These are phyloP conservation scores for Lineolata rhizophorae DNA, from an alignment of 495 filamentous ascomycete genomes.

Conservation along the genomic window DNA sequence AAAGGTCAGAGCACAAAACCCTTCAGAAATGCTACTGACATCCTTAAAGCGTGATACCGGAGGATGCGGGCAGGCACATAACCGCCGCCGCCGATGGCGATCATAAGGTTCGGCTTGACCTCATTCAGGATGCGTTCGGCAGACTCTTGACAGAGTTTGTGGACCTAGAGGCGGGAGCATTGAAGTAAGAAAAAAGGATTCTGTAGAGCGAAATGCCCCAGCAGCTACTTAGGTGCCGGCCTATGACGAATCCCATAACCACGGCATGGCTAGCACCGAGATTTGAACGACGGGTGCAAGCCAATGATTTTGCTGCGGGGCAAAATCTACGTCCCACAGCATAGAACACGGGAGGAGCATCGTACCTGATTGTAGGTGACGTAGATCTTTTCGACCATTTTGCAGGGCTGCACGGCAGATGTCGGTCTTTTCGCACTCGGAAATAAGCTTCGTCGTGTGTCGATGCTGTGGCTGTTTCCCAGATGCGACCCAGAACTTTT, in stretches of 20 bases:
- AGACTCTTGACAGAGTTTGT: conserved; percentile 81
- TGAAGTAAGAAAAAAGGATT: not conserved
- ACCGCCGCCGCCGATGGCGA: conserved; percentile 93
- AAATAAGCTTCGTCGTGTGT: too few species aligned
- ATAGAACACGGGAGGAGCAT: not conserved
- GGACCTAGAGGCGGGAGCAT: conserved; percentile 37
- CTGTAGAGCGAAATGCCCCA: conserved; percentile 1
- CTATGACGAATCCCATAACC: too few species aligned
- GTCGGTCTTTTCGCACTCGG: too few species aligned
- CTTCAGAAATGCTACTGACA: not conserved
- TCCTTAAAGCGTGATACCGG: conserved; percentile 26
- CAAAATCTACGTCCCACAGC: conserved; percentile 1
- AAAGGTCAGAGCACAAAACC: not conserved
- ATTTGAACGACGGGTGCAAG: too few species aligned
- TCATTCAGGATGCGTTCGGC: conserved; percentile 60
- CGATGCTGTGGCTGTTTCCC: too few species aligned
- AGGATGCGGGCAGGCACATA: conserved; percentile 96
- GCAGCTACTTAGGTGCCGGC: not conserved
- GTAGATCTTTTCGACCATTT: conserved; percentile 77
- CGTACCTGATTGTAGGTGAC: conserved; percentile 85
- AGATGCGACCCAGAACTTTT: too few species aligned
- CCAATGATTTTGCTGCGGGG: too few species aligned
- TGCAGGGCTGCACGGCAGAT: conserved; percentile 10
- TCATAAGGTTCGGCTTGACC: conserved; percentile 86
- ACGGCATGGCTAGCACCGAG: not conserved